Conservation (phyloP, 768 basidiomycete genomes). For the Dentipellis fragilis region DNA sequence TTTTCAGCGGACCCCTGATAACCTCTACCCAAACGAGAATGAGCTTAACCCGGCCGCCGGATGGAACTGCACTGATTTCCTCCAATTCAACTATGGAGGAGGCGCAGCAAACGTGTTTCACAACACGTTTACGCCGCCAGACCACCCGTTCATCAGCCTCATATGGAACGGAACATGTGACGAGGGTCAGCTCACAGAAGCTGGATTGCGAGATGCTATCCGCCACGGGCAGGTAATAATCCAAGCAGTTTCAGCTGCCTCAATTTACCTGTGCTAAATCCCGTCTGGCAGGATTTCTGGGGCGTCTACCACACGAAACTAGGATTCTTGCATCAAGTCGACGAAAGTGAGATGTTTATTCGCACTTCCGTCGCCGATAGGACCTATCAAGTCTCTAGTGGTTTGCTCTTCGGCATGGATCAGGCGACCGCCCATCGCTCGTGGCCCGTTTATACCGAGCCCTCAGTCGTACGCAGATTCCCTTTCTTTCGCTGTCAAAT, state of each 20-base stretch:
- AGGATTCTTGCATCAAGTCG: constrained; percentile 26
- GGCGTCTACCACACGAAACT: constrained; percentile 29
- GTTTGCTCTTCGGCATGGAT: constrained; percentile 37
- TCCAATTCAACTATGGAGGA: constrained; percentile 29
- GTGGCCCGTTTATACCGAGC: constrained; percentile 34
- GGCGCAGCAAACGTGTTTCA: constrained; percentile 30
- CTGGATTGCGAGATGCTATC: constrained; percentile 32
- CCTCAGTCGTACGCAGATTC: constrained; percentile 24
- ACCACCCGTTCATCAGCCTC: constrained; percentile 33
- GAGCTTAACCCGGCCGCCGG: constrained; percentile 26
- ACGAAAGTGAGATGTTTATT: constrained; percentile 28
- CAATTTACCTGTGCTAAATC: background rate
- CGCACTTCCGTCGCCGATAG: constrained; percentile 36
- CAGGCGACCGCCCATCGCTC: constrained; percentile 18
- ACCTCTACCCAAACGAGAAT: constrained; percentile 34
- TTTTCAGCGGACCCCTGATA: constrained; percentile 37
- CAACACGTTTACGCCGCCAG: constrained; percentile 25
- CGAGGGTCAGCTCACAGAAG: constrained; percentile 34
- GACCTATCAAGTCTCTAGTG: constrained; percentile 38
- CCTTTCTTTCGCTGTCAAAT: background rate
- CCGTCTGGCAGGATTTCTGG: constrained; percentile 31
- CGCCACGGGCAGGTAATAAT: constrained; percentile 29
- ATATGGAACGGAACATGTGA: constrained; percentile 43
- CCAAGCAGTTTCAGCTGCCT: constrained; percentile 4
- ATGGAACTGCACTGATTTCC: constrained; percentile 32